Base-by-base conservation (phyloP, 768 basidiomycete genomes). In the Nidularia pulvinata region DNA sequence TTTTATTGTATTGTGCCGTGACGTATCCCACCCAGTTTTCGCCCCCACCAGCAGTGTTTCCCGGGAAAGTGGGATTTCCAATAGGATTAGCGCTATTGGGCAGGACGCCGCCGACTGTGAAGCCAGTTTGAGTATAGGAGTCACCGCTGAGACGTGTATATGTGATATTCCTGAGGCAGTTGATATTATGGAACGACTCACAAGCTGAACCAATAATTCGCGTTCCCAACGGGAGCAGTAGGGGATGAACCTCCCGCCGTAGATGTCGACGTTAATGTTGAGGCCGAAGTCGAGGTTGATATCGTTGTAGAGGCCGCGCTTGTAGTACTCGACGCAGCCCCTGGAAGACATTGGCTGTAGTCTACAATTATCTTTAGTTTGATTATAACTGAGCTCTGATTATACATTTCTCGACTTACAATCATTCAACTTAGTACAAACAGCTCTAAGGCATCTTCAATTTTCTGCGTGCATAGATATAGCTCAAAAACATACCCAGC, bases 61-160 rank as follows among this genome's bases (percentile, higher is more conserved):
- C 81, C 1, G 82, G 82, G 62, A 79, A 83, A 2, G 75, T 68
- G 6, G 81, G 81, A 61, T 82, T 83, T 2, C 80, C 81, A 35
- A 84, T 65, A 5, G 79, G 76, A 61, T 83, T 84, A 1, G 74
- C 75, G 6, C 62, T 42, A 22, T 73, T 57, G 2, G 82, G 80
- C 5, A 77, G 67, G n/a, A 69, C 67, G 32, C 71, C 67, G 39
- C 60, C 67, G 50, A 70, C 53, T 46, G 64, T 60, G 63, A 84
- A 84, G n/a, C 78, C 79, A 0, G 83, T 85, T 62, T 82, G 78
- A 2, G 81, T 80, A 67, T 84, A 84, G 1, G 82, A 83, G 59
- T 83, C 82, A 7, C 83, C 83, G 57, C 82, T 83, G 37, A n/a
- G n/a, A n/a, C n/a, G 0, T 44, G 45, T 7, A 9, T 7, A n/a